phyloP scores from a whole-genome alignment of 768 basidiomycete species.

The Strobilomyces confusus region DNA sequence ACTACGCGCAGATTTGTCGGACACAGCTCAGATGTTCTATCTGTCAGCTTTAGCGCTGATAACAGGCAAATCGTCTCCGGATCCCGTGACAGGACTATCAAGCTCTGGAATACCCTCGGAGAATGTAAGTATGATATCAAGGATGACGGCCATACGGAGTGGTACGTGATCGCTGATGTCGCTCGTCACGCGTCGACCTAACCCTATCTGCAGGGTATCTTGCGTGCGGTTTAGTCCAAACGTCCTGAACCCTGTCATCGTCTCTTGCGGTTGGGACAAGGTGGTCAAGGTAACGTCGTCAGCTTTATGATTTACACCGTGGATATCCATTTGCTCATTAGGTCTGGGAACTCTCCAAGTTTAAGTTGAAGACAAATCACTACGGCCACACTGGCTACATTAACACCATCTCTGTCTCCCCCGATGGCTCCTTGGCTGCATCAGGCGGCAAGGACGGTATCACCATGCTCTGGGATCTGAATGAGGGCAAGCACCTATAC shows the following conservation, averaged over 20 bases:
- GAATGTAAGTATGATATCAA: slow-evolving; percentile 99
- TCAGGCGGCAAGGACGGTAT: slow-evolving; percentile 99
- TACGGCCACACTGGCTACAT: slow-evolving; percentile 99
- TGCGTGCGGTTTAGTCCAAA: slow-evolving; percentile 99
- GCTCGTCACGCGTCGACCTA: not conserved
- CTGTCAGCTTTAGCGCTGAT: slow-evolving; percentile 99
- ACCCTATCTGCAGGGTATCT: slow-evolving; percentile 68
- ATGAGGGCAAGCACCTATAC: slow-evolving; percentile 99
- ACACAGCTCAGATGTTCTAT: slow-evolving; percentile 96
- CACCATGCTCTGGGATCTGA: slow-evolving; percentile 99
- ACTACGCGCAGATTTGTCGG: slow-evolving; percentile 98
- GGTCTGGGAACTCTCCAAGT: slow-evolving; percentile 99
- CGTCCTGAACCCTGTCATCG: slow-evolving; percentile 95
- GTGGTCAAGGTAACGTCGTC: slow-evolving; percentile 85
- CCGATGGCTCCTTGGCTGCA: slow-evolving; percentile 97
- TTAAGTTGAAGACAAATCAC: slow-evolving; percentile 99
- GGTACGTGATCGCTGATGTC: slow-evolving; percentile 39
- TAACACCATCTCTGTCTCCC: slow-evolving; percentile 97
- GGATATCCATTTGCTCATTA: slow-evolving; percentile 40
- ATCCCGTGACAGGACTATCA: slow-evolving; percentile 94
- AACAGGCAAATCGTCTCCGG: slow-evolving; percentile 99
- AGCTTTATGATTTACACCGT: not conserved
- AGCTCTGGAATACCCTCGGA: slow-evolving; percentile 99
- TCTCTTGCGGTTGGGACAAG: slow-evolving; percentile 99
- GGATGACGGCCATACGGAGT: slow-evolving; percentile 97